Base-by-base conservation (phyloP, 2,329 filamentous ascomycete species). In the Aspergillus sp. region DNA sequence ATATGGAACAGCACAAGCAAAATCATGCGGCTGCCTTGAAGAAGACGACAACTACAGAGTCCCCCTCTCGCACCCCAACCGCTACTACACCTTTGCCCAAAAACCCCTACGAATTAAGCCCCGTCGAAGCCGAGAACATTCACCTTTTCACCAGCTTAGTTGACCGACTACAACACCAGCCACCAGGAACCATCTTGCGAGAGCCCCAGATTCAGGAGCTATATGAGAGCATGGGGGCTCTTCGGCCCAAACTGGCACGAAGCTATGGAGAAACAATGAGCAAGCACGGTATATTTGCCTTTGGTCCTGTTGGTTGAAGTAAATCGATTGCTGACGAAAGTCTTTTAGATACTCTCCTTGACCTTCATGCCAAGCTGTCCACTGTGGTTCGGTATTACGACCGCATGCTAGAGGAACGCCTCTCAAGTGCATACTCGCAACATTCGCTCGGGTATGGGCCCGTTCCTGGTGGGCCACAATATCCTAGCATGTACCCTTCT, bases 201-300 rank as follows among this genome's bases (percentile, higher is more conserved):
- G 93, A 98, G 60, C 93, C 93, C 2, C 93, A 97, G 64, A 96
- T 98, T 40, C 93, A 98, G 67, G 93, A 98, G 68, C 75, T 98
- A 5, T 98, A 98, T 64, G 93, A 97, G 61, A 94, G 90, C 57
- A 97, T 98, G 57, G 90, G 91, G n/a, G 79, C 89, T 11, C 72
- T 98, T 50, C 81, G 93, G 39, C 93, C 93, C 1, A 98, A 98
- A 66, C 75, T 98, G 43, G 93, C 93, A 5, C 81, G 93, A 45
- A 96, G 91, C 0, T 96, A 97, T 62, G 93, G 93, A 43, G 93
- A 98, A 71, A 96, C 93, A 0, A 97, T 98, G 93, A 97, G 93
- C 79, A 98, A 98, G 68, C 93, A 97, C 66, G 90, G 88, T 88
- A 72, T 63, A 81, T 69, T 27, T 8, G 33, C 27, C 36, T 38